Percentiles rank a stretch among this genome's conserved stretches.
These are phyloP conservation scores for Solanum clarkiae DNA, from an alignment of 257 asterid species.

Conservation along the genomic window DNA sequence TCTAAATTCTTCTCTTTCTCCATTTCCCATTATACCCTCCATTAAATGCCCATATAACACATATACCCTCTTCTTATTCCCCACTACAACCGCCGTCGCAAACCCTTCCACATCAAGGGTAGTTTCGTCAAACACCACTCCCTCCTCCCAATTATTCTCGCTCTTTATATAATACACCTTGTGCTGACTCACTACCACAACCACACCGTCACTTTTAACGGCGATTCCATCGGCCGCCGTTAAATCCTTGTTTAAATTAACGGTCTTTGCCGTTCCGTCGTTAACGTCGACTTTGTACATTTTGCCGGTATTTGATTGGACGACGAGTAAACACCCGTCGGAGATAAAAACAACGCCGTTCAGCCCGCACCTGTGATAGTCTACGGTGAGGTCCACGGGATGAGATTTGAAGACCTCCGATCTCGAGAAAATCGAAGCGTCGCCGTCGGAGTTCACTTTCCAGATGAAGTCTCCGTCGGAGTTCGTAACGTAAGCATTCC, in stretches of 20 bases:
- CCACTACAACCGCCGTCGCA: conserved; percentile 55
- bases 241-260: conserved; percentile 34
- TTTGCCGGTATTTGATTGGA: conserved; percentile 69
- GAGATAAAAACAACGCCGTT: conserved; percentile 56
- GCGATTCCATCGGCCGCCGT: conserved; percentile 62
- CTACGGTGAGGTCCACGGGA: conserved; percentile 15
- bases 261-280: conserved; percentile 51
- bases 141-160: conserved; percentile 62
- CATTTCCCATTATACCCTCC: conserved; percentile 47
- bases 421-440: conserved; percentile 36
- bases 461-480: conserved; percentile 46
- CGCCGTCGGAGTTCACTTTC: conserved; percentile 50
- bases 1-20: conserved; percentile 38
- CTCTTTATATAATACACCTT: conserved; percentile 50
- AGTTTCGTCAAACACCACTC: conserved; percentile 79
- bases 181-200: conserved; percentile 47
- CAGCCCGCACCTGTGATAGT: conserved; percentile 27
- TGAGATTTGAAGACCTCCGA: conserved; percentile 32
- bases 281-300: conserved; percentile 53
- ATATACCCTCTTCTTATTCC: conserved; percentile 54
- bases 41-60: conserved; percentile 62
- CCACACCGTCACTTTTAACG: conserved; percentile 57
- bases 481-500: conserved; percentile 62
- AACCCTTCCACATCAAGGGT: conserved; percentile 53
- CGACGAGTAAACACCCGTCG: conserved; percentile 51